Evolutionary conservation across 805 yeast genomes (phyloP).

Genomic region (Yarrowia porcina): DNA sequence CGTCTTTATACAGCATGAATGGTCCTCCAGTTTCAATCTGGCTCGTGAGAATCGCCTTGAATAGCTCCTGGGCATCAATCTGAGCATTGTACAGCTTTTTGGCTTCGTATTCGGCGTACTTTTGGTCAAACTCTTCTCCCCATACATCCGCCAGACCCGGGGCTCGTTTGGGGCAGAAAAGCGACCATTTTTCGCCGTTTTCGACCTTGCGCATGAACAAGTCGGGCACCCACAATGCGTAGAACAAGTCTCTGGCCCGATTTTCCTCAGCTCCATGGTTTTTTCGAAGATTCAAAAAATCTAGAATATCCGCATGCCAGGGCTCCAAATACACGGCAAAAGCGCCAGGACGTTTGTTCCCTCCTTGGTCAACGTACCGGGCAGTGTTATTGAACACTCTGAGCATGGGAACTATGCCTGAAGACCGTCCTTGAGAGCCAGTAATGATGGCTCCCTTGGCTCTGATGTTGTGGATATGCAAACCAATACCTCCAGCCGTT

Average conservation of each 20-base stretch:
- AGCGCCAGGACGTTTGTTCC: conserved; percentile 95
- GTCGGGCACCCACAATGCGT: conserved; percentile 92
- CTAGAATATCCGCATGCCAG: conserved; percentile 90
- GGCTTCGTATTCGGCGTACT: conserved; percentile 66
- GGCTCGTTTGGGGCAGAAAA: conserved; percentile 81
- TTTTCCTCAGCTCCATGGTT: conserved; percentile 92
- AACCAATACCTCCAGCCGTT: conserved; percentile 90
- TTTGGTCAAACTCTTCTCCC: conserved; percentile 71
- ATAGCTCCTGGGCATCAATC: conserved; percentile 77
- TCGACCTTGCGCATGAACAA: conserved; percentile 85
- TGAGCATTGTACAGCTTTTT: conserved; percentile 57
- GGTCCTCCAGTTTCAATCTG: conserved; percentile 96
- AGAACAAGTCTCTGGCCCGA: conserved; percentile 87
- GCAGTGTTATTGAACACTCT: conserved; percentile 93
- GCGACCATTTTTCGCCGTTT: conserved; percentile 70
- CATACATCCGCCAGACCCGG: conserved; percentile 76
- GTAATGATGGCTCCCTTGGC: conserved; percentile 79
- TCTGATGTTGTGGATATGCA: conserved; percentile 81
- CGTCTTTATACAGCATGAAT: conserved; percentile 87
- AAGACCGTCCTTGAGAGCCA: conserved; percentile 82
- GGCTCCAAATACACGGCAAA: conserved; percentile 90
- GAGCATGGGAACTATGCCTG: conserved; percentile 89
- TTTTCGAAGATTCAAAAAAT: conserved; percentile 75
- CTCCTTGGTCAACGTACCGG: conserved; percentile 94
- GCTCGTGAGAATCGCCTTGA: conserved; percentile 81